These are phyloP conservation scores for Abortiporus biennis DNA, from an alignment of 1,284 basidiomycete species.

Conservation along the genomic window DNA sequence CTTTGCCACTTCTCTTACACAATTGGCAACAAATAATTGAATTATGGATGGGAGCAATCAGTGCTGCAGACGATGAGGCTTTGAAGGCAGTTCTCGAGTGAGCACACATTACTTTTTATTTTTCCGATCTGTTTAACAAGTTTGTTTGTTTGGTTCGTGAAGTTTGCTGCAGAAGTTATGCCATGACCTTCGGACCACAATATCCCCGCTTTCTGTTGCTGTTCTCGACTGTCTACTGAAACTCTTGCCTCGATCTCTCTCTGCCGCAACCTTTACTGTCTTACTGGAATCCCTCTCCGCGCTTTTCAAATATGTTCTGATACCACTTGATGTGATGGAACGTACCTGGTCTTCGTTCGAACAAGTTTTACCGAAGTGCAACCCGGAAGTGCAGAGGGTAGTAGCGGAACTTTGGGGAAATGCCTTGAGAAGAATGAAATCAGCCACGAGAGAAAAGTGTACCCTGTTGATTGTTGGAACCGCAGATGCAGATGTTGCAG, in stretches of 20 bases:
- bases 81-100: constrained; percentile 67
- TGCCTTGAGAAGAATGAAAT: constrained; percentile 58
- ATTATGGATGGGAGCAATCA: constrained; percentile 53
- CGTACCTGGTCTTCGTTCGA: constrained; percentile 53
- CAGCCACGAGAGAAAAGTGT: constrained; percentile 42
- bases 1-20: constrained; percentile 77
- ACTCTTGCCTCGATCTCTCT: constrained; percentile 53
- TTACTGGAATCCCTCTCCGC: constrained; percentile 61
- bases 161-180: constrained; percentile 72
- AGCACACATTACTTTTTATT: constrained; percentile 24
- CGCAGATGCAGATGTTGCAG: constrained; percentile 43
- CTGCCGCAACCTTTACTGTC: constrained; percentile 52
- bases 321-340: constrained; percentile 46
- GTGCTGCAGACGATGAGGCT: constrained; percentile 61
- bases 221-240: constrained; percentile 48
- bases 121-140: constrained; percentile 6
- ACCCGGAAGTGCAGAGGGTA: constrained; percentile 62
- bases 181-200: constrained; percentile 68
- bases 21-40: constrained; percentile 67
- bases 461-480: constrained; percentile 39
- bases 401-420: constrained; percentile 77
- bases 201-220: constrained; percentile 51
- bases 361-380: constrained; percentile 47
- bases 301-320: constrained; percentile 65
- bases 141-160: constrained; percentile 11